These are phyloP conservation scores for Ganoderma multipileum DNA, from an alignment of 1,284 basidiomycete species.

Conservation along the genomic window DNA sequence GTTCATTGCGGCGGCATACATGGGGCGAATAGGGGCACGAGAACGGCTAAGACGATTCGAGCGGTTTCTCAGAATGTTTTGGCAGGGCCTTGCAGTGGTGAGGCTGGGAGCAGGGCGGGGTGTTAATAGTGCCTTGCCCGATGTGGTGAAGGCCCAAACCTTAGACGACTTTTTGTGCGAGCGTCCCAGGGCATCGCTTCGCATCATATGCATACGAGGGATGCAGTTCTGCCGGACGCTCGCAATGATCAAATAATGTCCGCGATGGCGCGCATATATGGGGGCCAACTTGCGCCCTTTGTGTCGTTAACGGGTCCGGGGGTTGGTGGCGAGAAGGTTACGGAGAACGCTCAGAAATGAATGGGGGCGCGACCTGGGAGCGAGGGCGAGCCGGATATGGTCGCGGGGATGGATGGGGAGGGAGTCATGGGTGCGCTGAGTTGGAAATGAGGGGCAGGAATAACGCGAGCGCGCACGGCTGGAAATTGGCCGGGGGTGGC, in stretches of 20 bases:
- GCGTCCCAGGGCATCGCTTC: conserved; percentile 1
- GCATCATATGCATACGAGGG: neutral
- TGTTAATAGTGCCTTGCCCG: neutral
- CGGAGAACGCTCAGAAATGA: neutral
- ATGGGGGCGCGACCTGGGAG: neutral
- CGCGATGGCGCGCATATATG: neutral
- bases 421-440: neutral
- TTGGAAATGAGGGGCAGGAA: neutral
- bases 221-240: neutral
- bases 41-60: neutral
- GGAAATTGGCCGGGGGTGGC: neutral
- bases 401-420: neutral
- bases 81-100: neutral
- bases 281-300: neutral
- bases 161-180: neutral
- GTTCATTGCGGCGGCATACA: neutral
- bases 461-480: neutral
- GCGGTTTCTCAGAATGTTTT: neutral
- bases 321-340: neutral
- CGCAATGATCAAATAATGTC: neutral
- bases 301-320: neutral
- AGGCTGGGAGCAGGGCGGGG: neutral
- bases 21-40: neutral
- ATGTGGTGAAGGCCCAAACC: conserved; percentile 2
- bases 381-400: neutral